Conservation (phyloP, 2,329 filamentous ascomycete genomes). For the Fusarium ramigenum region DNA sequence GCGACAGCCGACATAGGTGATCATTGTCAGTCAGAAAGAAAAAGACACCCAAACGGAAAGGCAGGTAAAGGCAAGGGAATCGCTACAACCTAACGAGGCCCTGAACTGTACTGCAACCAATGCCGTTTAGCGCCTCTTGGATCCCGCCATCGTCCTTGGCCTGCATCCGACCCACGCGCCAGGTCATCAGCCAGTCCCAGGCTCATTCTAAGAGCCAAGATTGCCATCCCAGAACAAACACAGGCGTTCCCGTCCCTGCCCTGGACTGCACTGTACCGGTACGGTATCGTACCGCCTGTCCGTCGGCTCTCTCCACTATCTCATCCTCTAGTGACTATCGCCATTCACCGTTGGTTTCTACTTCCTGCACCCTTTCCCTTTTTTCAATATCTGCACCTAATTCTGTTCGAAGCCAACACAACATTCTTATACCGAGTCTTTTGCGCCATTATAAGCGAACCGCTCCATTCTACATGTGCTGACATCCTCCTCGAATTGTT, state of each 20-base stretch:
- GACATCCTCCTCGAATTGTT: conserved; percentile 30
- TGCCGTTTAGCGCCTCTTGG: conserved; percentile 43
- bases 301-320: conserved; percentile 32
- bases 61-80: background rate
- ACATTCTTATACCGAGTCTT: background rate
- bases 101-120: conserved; percentile 40
- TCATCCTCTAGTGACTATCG: conserved; percentile 26
- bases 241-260: conserved; percentile 37
- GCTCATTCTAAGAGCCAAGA: conserved; percentile 28
- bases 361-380: conserved; percentile 31
- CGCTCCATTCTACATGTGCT: conserved; percentile 36
- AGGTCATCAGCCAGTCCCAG: conserved; percentile 35
- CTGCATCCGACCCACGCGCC: conserved; percentile 35
- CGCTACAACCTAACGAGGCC: conserved; percentile 15
- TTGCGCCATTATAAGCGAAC: conserved; percentile 4
- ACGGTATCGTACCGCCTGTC: conserved; percentile 30
- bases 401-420: background rate
- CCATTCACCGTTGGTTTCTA: conserved; percentile 36
- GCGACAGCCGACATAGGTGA: conserved; percentile 13
- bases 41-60: conserved; percentile 8
- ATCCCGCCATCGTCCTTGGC: conserved; percentile 42
- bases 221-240: conserved; percentile 32
- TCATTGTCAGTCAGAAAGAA: background rate
- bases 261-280: conserved; percentile 3
- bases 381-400: conserved; percentile 18